These are phyloP conservation scores for Rhizopus arrhizus DNA, from an alignment of 371 early-diverging fungal genomes.

Conservation along the genomic window DNA sequence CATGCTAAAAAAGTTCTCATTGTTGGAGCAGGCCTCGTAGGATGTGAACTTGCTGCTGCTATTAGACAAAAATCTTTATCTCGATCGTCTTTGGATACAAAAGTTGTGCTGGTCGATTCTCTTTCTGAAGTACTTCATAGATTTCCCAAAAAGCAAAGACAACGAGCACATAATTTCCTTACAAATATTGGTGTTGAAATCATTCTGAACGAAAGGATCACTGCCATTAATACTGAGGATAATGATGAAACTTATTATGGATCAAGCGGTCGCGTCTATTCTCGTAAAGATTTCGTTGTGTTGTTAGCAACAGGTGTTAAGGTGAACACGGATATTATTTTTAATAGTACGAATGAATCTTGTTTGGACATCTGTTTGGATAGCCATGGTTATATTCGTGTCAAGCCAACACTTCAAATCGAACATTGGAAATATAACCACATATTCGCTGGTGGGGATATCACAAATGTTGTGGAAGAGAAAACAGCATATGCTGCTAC, in stretches of 20 bases:
- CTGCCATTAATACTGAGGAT: slow-evolving; percentile 18
- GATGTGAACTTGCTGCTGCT: slow-evolving; percentile 68
- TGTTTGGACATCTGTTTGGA: slow-evolving; percentile 39
- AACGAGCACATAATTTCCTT: slow-evolving; percentile 52
- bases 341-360: slow-evolving; percentile 18
- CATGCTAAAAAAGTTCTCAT: slow-evolving; percentile 52
- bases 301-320: slow-evolving; percentile 48
- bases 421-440: slow-evolving; percentile 58
- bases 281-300: slow-evolving; percentile 34
- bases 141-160: slow-evolving; percentile 42
- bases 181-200: slow-evolving; percentile 63
- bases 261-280: slow-evolving; percentile 35
- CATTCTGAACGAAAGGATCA: slow-evolving; percentile 61
- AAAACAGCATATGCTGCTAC: slow-evolving; percentile 66
- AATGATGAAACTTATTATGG: slow-evolving; percentile 27
- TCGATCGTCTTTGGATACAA: slow-evolving; percentile 44
- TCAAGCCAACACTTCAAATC: slow-evolving; percentile 65
- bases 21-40: slow-evolving; percentile 69
- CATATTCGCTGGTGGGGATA: slow-evolving; percentile 74
- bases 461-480: slow-evolving; percentile 61
- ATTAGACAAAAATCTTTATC: slow-evolving; percentile 39
- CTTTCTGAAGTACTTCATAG: slow-evolving; percentile 40
- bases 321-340: slow-evolving; percentile 37
- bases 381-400: slow-evolving; percentile 47
- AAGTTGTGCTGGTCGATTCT: slow-evolving; percentile 60